Conservation (phyloP, 208 protist species). For the Wallacemonas rigidus region DNA sequence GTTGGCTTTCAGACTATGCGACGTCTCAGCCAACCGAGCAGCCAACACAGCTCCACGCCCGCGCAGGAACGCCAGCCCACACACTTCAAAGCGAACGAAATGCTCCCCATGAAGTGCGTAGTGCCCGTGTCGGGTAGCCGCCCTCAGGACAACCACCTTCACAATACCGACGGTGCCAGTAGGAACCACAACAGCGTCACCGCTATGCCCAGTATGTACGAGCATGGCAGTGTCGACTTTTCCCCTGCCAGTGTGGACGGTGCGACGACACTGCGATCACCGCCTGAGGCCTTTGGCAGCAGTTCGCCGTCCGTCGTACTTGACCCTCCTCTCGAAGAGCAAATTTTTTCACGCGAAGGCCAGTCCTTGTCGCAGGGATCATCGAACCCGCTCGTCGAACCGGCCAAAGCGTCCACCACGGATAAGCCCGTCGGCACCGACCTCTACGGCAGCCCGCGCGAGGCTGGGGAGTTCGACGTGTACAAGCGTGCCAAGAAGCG, state of each 20-base stretch:
- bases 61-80: slow-evolving; percentile 3
- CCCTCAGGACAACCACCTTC: not conserved
- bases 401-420: not conserved
- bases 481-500: slow-evolving; percentile 7
- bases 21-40: slow-evolving; percentile 8
- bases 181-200: not conserved
- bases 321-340: not conserved
- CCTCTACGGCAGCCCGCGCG: not conserved
- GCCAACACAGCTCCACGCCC: not conserved
- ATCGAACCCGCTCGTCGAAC: slow-evolving; percentile 12
- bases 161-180: not conserved
- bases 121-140: not conserved
- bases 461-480: slow-evolving; percentile 20
- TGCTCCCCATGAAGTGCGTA: not conserved
- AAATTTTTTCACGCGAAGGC: slow-evolving; percentile 3
- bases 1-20: slow-evolving; percentile 2
- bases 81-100: not conserved
- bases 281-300: slow-evolving; percentile 6
- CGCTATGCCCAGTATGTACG: not conserved
- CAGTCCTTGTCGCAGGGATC: slow-evolving; percentile 8
- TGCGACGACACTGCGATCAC: slow-evolving; percentile 6
- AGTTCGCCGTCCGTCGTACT: not conserved
- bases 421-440: not conserved
- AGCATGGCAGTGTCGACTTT: not conserved
- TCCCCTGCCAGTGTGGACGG: not conserved